A percentile compares a stretch with the other conserved stretches of the same genome.
Conservation (phyloP, 2,329 filamentous ascomycete species). For the Verticillium alfalfae region DNA sequence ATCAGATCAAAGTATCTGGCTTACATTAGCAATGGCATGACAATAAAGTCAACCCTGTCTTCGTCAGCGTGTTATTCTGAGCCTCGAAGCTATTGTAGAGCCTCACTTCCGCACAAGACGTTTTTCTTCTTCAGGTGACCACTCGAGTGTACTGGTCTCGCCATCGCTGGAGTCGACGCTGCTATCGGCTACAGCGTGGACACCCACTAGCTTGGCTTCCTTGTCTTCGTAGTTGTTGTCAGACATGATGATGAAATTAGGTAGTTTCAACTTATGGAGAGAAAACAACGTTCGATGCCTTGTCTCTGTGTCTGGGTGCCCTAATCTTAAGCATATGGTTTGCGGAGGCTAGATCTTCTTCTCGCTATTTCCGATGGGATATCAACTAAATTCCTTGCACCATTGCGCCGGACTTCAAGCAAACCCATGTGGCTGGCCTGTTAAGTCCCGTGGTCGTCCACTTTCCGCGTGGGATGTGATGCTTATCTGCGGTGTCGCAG, state of each 20-base stretch:
- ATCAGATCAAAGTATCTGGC: background rate
- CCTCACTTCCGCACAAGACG: constrained; percentile 20
- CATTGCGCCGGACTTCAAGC: background rate
- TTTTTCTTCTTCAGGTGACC: constrained; percentile 20
- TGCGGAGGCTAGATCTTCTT: too few relatives aligned
- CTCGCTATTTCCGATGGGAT: too few relatives aligned
- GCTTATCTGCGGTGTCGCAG: background rate
- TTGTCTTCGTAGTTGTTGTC: background rate
- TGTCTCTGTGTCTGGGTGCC: too few relatives aligned
- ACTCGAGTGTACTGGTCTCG: constrained; percentile 9
- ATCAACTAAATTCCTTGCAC: background rate
- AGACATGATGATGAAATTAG: background rate
- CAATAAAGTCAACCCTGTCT: constrained; percentile 34
- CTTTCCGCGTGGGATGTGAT: background rate
- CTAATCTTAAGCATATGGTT: too few relatives aligned
- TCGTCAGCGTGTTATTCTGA: background rate
- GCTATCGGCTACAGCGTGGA: background rate
- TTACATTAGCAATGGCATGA: constrained; percentile 38
- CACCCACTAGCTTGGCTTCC: background rate
- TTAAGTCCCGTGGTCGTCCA: background rate
- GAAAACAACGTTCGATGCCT: too few relatives aligned
- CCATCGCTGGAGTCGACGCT: constrained; percentile 3
- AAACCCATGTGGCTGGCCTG: background rate
- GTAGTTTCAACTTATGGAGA: too few relatives aligned
- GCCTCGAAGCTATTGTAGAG: background rate